These are phyloP conservation scores for Neurospora africana DNA, from an alignment of 495 filamentous ascomycete species.

Conservation along the genomic window DNA sequence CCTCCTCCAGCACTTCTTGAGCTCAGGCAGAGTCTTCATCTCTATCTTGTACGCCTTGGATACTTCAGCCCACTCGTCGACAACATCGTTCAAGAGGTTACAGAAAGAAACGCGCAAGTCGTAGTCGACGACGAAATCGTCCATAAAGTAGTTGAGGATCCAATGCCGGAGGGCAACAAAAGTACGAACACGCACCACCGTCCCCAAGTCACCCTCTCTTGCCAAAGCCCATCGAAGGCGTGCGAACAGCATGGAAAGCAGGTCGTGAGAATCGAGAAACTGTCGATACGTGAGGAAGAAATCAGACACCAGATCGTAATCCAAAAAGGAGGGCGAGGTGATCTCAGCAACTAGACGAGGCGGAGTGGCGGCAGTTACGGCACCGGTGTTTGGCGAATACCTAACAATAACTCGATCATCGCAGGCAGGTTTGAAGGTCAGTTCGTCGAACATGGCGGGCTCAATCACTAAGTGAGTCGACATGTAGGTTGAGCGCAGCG, in stretches of 20 bases:
- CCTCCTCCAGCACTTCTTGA: slow-evolving; percentile 95
- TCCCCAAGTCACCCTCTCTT: slow-evolving; percentile 67
- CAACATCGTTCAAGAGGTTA: slow-evolving; percentile 66
- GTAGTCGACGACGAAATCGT: slow-evolving; percentile 86
- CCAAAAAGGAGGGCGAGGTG: slow-evolving; percentile 87
- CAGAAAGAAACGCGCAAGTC: slow-evolving; percentile 73
- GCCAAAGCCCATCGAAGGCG: slow-evolving; percentile 81
- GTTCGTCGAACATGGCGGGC: slow-evolving; percentile 63
- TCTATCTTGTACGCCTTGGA: slow-evolving; percentile 54
- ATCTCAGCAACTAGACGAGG: slow-evolving; percentile 94
- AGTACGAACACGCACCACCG: slow-evolving; percentile 84
- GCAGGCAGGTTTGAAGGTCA: slow-evolving; percentile 57
- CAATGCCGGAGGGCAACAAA: slow-evolving; percentile 96
- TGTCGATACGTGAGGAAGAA: slow-evolving; percentile 94
- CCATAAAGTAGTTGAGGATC: slow-evolving; percentile 96
- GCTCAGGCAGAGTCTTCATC: slow-evolving; percentile 80
- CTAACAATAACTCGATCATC: slow-evolving; percentile 79
- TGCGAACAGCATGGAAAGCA: slow-evolving; percentile 73
- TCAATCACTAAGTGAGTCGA: slow-evolving; percentile 38
- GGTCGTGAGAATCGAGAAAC: slow-evolving; percentile 64
- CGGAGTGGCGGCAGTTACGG: slow-evolving; percentile 83
- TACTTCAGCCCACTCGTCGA: slow-evolving; percentile 39
- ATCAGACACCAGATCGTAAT: slow-evolving; percentile 95
- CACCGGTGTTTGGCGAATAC: slow-evolving; percentile 57
- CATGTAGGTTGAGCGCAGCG: slow-evolving; percentile 29